Percentiles rank a stretch among this genome's conserved stretches.
phyloP scores from a whole-genome alignment of 345 rosid genomes.

The Salix koriyanagi region DNA sequence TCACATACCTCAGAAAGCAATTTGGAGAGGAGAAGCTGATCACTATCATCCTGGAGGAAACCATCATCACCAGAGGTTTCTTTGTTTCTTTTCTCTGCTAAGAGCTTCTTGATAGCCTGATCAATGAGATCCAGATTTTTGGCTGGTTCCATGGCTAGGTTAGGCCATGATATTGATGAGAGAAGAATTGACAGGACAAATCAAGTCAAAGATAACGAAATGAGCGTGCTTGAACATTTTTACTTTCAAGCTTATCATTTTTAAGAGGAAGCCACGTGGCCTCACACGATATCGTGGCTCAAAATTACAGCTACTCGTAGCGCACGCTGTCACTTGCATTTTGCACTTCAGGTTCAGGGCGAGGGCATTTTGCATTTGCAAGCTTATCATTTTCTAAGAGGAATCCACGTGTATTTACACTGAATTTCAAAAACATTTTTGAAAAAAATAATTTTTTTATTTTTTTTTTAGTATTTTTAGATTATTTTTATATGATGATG shows the following conservation, averaged over 20 bases:
- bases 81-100: constrained; percentile 37
- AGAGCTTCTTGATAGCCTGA: constrained; percentile 46
- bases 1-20: constrained; percentile 60
- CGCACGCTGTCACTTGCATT: not conserved
- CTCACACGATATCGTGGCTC: not conserved
- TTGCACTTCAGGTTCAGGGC: not conserved
- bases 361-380: too few relatives aligned
- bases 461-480: too few relatives aligned
- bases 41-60: constrained; percentile 27
- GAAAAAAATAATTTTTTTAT: too few relatives aligned
- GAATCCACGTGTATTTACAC: too few relatives aligned
- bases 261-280: not conserved
- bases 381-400: too few relatives aligned
- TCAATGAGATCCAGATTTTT: constrained; percentile 39
- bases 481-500: too few relatives aligned
- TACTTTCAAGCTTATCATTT: not conserved
- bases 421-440: too few relatives aligned
- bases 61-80: constrained; percentile 23
- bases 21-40: constrained; percentile 47
- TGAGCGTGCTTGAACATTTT: not conserved
- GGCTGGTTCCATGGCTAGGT: constrained; percentile 33
- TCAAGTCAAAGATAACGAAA: not conserved
- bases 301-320: not conserved
- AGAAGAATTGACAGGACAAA: not conserved
- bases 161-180: not conserved